These are phyloP conservation scores for Rhizophagus clarus DNA, from an alignment of 192 early-diverging fungal genomes.

Conservation along the genomic window DNA sequence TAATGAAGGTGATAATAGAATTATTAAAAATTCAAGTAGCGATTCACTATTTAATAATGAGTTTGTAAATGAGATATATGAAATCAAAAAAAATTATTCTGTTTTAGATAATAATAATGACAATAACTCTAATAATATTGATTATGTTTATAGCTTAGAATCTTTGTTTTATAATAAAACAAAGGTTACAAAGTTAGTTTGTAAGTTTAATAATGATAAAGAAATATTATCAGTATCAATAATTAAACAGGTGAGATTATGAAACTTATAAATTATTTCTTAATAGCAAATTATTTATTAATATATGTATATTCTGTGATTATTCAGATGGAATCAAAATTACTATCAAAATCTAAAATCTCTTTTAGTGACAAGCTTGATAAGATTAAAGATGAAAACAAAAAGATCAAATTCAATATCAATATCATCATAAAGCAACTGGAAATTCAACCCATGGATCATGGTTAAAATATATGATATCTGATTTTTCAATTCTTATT, in stretches of 20 bases:
- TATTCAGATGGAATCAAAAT: no score
- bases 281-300: neutral
- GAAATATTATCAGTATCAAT: neutral
- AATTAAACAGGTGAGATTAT: neutral
- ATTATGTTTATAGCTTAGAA: neutral
- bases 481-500: no score
- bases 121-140: neutral
- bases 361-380: no score
- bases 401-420: neutral
- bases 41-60: no score
- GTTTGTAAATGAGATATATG: no score
- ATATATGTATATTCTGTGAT: neutral
- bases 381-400: no score
- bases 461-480: neutral
- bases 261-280: neutral
- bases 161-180: neutral
- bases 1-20: no score
- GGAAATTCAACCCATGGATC: neutral
- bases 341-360: no score
- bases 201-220: neutral
- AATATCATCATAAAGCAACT: neutral
- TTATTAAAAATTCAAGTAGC: no score
- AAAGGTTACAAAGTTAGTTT: constrained; percentile 1
- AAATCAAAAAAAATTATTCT: no score
- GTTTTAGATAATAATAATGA: no score